phyloP scores from a whole-genome alignment of 2,329 filamentous ascomycete species.

The Trichoderma atrobrunneum region DNA sequence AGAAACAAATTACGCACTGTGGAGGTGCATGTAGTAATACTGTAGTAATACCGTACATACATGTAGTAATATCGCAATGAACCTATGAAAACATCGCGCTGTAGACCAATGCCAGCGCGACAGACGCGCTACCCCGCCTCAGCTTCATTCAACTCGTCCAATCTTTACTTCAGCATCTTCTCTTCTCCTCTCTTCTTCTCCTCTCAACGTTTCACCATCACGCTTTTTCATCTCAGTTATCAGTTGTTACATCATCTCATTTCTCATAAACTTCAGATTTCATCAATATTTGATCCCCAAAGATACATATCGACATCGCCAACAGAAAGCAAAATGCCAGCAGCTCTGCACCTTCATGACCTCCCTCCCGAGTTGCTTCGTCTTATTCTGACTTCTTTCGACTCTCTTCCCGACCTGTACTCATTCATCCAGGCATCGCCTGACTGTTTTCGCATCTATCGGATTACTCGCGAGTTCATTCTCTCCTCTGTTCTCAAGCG shows the following conservation, averaged over 20 bases:
- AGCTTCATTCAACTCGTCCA: neutral
- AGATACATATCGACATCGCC: neutral
- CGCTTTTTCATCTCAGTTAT: neutral
- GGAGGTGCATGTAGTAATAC: neutral
- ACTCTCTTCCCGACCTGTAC: neutral
- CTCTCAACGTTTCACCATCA: neutral
- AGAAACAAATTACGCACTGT: neutral
- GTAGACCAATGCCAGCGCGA: neutral
- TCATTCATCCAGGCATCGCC: neutral
- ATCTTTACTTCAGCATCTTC: neutral
- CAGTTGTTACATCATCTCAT: neutral
- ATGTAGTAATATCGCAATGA: neutral
- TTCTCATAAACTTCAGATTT: neutral
- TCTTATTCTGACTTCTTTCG: neutral
- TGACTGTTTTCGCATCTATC: neutral
- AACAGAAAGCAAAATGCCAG: neutral
- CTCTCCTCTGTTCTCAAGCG: neutral
- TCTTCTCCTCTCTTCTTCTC: neutral
- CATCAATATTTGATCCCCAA: neutral
- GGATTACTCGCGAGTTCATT: neutral
- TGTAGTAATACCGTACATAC: neutral
- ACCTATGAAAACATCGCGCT: neutral
- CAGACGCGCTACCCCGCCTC: neutral
- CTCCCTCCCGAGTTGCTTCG: neutral
- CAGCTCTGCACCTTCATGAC: neutral